Base-by-base conservation (phyloP, 2,329 filamentous ascomycete genomes). In the Westerdykella ornata region DNA sequence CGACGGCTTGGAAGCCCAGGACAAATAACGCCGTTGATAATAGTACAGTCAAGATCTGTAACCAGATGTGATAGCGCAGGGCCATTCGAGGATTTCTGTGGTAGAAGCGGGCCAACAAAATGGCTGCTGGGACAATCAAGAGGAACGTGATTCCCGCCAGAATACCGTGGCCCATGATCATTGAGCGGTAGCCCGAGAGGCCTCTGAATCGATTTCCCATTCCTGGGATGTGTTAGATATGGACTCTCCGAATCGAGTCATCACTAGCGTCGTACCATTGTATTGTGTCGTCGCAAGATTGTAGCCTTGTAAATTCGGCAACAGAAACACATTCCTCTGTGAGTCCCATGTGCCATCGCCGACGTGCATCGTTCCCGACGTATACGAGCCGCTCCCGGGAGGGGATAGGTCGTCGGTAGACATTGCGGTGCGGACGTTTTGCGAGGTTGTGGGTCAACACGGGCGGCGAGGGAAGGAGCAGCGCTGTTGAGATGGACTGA, bases 321-420 rank as follows among this genome's bases (percentile, higher is more conserved):
- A 69, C 40, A 92, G 69, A 61, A 90, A 92, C 14, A 77, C 81
- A 58, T 89, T 87, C 60, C 82, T 82, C 44, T 75, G 73, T 43
- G 83, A 82, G 56, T 89, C 83, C 85, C 86, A 92, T 26, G 86
- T 90, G 16, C 86, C 86, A 61, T 90, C 86, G 48, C 85, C 85
- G 13, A 90, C 85, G 41, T 72, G 74, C 74, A 89, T 72, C n/a
- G 81, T 85, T 57, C 81, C 74, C 38, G 84, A 88, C 53, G 76
- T 74, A 68, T 90, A 90, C 51, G 74, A 78, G 61, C 80, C 82
- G 65, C 80, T 80, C 59, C 85, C 85, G 37, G 85, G 76, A 50
- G 82, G 75, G 51, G 83, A 83, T 57, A 85, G 73, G 55, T 70
- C 68, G 15, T 41, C 36, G 18, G 29, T 54, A 9, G 60, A 60